A percentile compares a stretch with the other conserved stretches of the same genome.
Evolutionary conservation across 805 yeast species (phyloP).

Genomic region (Wickerhamiella siamensis): DNA sequence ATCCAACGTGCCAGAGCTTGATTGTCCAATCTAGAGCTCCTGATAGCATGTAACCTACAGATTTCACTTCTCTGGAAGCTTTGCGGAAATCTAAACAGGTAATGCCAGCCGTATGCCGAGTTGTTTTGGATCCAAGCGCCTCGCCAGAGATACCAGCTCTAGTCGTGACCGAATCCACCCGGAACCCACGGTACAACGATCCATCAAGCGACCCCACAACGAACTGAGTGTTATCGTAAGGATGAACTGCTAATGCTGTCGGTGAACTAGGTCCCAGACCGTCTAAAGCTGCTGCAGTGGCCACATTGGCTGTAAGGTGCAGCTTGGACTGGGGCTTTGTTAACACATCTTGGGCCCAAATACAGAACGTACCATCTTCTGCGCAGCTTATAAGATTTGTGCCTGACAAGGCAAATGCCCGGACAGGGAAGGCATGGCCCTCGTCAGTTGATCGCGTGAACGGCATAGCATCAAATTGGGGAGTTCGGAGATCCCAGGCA

Average conservation of each 20-base stretch:
- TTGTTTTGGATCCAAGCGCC: slow-evolving; percentile 11
- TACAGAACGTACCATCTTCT: slow-evolving; percentile 27
- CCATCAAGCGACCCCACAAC: slow-evolving; percentile 30
- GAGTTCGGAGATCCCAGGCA: slow-evolving; percentile 34
- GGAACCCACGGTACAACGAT: slow-evolving; percentile 22
- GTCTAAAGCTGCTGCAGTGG: slow-evolving; percentile 14
- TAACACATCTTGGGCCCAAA: slow-evolving; percentile 26
- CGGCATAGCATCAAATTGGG: slow-evolving; percentile 15
- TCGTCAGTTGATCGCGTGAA: slow-evolving; percentile 20
- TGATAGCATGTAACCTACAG: slow-evolving; percentile 20
- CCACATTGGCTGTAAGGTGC: slow-evolving; percentile 15
- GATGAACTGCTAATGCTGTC: slow-evolving; percentile 17
- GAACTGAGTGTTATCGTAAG: slow-evolving; percentile 22
- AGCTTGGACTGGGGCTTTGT: slow-evolving; percentile 23
- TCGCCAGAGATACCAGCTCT: slow-evolving; percentile 11
- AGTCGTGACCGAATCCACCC: slow-evolving; percentile 20
- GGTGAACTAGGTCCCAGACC: slow-evolving; percentile 21
- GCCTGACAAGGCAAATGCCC: slow-evolving; percentile 20
- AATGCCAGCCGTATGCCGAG: slow-evolving; percentile 24
- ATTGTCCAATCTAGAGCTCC: slow-evolving; percentile 28
- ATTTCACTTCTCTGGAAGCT: slow-evolving; percentile 15
- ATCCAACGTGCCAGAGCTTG: slow-evolving; percentile 22
- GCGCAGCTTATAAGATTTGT: slow-evolving; percentile 23
- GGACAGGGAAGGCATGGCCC: slow-evolving; percentile 27
- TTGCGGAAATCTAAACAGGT: slow-evolving; percentile 22